These are phyloP conservation scores for Mrakia frigida DNA, from an alignment of 768 basidiomycete species.

Conservation along the genomic window DNA sequence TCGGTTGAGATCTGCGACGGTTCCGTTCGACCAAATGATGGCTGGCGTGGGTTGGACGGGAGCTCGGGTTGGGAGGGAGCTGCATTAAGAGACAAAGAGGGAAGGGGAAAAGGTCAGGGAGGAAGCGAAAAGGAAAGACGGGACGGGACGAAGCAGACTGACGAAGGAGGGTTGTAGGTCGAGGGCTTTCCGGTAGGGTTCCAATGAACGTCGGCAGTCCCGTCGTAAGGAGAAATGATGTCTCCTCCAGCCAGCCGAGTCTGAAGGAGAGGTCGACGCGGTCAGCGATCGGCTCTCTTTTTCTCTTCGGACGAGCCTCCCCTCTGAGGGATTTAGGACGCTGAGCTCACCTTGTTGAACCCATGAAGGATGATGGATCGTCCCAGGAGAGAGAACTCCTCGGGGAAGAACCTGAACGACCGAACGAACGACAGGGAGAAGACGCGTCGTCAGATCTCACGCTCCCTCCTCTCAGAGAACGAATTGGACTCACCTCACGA, in stretches of 20 bases:
- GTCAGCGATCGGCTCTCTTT: no score
- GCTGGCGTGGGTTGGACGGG: not conserved
- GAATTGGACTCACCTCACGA: not conserved
- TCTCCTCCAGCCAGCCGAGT: not conserved
- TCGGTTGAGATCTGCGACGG: not conserved
- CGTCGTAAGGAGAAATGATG: slow-evolving; percentile 12
- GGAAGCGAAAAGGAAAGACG: not conserved
- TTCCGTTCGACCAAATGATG: slow-evolving; percentile 14
- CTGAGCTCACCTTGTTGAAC: slow-evolving; percentile 11
- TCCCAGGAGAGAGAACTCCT: slow-evolving; percentile 3
- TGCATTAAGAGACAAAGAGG: no score
- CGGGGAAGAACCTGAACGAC: not conserved
- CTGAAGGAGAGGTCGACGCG: not conserved
- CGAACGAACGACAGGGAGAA: not conserved
- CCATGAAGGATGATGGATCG: slow-evolving; percentile 11
- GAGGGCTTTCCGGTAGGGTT: not conserved
- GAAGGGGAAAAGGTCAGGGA: not conserved
- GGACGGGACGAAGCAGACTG: not conserved
- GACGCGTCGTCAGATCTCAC: not conserved
- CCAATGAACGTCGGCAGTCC: slow-evolving; percentile 12
- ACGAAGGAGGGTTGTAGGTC: slow-evolving; percentile 17
- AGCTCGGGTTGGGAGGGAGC: not conserved
- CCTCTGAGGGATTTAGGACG: no score
- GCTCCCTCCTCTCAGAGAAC: not conserved
- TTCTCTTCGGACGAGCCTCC: no score